Evolutionary conservation across 2,329 filamentous ascomycete genomes (phyloP).

Genomic region (Fusarium agapanthi): DNA sequence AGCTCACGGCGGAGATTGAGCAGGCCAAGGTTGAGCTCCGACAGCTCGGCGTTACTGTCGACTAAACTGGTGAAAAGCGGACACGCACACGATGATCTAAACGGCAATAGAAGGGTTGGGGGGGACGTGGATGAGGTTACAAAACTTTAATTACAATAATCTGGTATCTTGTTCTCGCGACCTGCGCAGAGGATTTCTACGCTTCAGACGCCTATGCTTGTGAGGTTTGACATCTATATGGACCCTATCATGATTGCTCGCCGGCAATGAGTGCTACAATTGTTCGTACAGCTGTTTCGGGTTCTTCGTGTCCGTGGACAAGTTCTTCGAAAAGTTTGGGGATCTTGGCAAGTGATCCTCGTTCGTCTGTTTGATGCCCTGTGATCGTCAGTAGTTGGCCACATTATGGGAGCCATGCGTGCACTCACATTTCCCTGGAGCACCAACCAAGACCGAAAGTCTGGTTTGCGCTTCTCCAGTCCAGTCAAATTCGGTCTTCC

Average conservation of each 20-base stretch:
- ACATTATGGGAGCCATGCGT: accelerated
- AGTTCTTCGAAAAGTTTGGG: conserved; percentile 69
- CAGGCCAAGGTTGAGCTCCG: conserved; percentile 78
- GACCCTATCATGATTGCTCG: conserved; percentile 42
- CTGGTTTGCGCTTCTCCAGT: conserved; percentile 73
- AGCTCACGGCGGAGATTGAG: conserved; percentile 87
- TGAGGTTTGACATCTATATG: conserved; percentile 1
- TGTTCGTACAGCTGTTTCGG: conserved; percentile 64
- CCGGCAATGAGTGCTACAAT: conserved; percentile 68
- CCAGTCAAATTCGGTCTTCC: conserved; percentile 76
- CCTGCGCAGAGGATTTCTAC: conserved; percentile 7
- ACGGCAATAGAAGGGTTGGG: conserved; percentile 34
- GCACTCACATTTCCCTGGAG: conserved; percentile 71
- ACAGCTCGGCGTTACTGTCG: conserved; percentile 78
- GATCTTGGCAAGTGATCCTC: conserved; percentile 64
- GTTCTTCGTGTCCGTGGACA: conserved; percentile 62
- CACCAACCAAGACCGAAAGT: conserved; percentile 62
- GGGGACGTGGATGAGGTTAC: conserved; percentile 8
- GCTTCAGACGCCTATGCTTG: not conserved
- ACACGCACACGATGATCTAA: conserved; percentile 6
- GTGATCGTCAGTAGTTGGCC: conserved; percentile 22
- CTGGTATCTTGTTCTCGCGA: conserved; percentile 23
- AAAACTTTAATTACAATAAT: conserved; percentile 33
- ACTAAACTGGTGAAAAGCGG: conserved; percentile 56
- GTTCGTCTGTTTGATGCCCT: conserved; percentile 69